Evolutionary conservation across 441 rosid species (phyloP).

Genomic region (Euphorbia corollata): DNA sequence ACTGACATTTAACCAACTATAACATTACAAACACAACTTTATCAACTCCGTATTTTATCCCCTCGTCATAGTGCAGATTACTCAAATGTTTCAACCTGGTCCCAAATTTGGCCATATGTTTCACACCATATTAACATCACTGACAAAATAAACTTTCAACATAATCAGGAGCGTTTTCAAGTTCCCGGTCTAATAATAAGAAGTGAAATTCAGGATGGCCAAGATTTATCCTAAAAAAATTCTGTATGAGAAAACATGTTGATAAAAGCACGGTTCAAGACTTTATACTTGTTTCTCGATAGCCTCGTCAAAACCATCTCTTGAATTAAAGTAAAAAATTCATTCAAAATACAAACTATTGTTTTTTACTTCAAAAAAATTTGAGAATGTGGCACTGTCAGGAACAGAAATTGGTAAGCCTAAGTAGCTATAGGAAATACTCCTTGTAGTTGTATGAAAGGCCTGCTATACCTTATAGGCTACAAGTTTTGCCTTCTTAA

Average conservation of each 20-base stretch:
- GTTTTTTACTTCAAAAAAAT: too few relatives aligned
- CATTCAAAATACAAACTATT: not conserved
- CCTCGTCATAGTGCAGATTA: not conserved
- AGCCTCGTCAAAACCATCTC: not conserved
- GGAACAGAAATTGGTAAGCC: not conserved
- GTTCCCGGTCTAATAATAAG: not conserved
- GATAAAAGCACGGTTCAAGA: not conserved
- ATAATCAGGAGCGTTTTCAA: not conserved
- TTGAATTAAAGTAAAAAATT: not conserved
- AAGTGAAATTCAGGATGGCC: not conserved
- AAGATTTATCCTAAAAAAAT: not conserved
- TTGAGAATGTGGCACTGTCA: not conserved
- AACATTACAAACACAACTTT: not conserved
- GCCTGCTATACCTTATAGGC: not conserved
- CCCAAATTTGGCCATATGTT: not conserved
- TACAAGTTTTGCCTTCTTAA: not conserved
- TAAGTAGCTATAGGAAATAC: not conserved
- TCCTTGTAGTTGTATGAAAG: not conserved
- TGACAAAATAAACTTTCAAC: not conserved
- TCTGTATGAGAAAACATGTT: not conserved
- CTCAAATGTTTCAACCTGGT: not conserved
- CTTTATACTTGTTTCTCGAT: not conserved
- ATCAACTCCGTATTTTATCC: not conserved
- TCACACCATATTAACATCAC: not conserved
- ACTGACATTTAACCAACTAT: not conserved